Conservation (phyloP, 306 rosid genomes). For the Cicer arietinum region DNA sequence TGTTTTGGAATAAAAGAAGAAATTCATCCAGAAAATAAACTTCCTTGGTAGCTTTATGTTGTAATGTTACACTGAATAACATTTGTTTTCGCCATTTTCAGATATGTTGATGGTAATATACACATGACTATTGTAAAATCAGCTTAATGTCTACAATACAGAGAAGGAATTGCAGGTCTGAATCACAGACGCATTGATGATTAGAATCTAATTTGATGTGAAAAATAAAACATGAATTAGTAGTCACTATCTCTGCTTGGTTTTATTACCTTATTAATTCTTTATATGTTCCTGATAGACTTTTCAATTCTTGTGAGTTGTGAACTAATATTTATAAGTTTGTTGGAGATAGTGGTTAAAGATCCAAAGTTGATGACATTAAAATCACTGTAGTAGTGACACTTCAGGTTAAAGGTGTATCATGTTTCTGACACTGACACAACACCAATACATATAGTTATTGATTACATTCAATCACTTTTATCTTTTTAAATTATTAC, state of each 20-base stretch:
- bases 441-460: not conserved
- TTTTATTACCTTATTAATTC: not conserved
- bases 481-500: not conserved
- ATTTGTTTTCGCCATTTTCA: too few species aligned
- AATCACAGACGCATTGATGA: not conserved
- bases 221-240: not conserved
- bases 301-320: not conserved
- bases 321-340: not conserved
- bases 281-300: not conserved
- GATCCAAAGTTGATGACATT: not conserved
- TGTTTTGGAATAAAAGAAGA: not conserved
- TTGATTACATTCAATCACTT: not conserved
- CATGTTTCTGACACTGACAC: not conserved
- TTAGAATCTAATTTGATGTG: not conserved
- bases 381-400: not conserved
- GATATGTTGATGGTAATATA: too few species aligned
- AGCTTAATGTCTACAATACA: too few species aligned
- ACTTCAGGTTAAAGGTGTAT: not conserved
- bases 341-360: not conserved
- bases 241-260: not conserved
- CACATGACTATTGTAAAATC: too few species aligned
- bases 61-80: too few species aligned
- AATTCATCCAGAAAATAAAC: not conserved
- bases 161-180: not conserved
- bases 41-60: too few species aligned